Percentiles rank a stretch among this genome's conserved stretches.
Conservation (phyloP, 139 green algal genomes). For the Astrephomene gubernaculifera region DNA sequence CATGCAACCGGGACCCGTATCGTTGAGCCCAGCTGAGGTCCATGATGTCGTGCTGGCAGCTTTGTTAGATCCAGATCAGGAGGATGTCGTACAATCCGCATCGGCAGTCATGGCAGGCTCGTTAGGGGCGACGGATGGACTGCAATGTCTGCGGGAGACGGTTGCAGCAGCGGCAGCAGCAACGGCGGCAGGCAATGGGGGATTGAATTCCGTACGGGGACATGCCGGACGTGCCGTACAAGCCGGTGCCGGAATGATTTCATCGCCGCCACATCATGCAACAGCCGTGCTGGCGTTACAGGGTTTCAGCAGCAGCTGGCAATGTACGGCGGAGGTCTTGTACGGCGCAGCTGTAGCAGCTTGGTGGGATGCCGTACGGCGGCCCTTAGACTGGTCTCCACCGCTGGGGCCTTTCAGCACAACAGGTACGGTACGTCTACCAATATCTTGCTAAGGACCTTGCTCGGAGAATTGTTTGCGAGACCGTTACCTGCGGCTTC, state of each 20-base stretch:
- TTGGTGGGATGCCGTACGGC: neutral
- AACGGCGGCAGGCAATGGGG: neutral
- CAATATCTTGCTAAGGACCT: too few relatives aligned
- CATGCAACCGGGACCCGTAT: constrained; percentile 15
- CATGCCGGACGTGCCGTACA: neutral
- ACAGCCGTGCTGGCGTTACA: too few relatives aligned
- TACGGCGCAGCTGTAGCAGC: neutral
- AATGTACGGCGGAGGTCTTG: neutral
- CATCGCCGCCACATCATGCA: too few relatives aligned
- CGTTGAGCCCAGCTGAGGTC: neutral
- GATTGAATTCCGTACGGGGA: neutral
- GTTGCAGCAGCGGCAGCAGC: neutral
- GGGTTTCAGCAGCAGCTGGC: too few relatives aligned
- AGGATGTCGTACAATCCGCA: too few relatives aligned
- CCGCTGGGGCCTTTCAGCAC: neutral
- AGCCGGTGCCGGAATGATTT: too few relatives aligned
- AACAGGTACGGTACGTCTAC: too few relatives aligned
- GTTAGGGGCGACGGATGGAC: neutral
- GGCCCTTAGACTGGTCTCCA: neutral
- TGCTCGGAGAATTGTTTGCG: too few relatives aligned
- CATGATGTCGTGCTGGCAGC: neutral
- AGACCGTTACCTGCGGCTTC: too few relatives aligned
- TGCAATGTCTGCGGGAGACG: neutral
- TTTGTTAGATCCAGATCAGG: neutral
- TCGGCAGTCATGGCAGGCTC: too few relatives aligned